Evolutionary conservation across 805 yeast species (phyloP).

Genomic region (Pichia californica): DNA sequence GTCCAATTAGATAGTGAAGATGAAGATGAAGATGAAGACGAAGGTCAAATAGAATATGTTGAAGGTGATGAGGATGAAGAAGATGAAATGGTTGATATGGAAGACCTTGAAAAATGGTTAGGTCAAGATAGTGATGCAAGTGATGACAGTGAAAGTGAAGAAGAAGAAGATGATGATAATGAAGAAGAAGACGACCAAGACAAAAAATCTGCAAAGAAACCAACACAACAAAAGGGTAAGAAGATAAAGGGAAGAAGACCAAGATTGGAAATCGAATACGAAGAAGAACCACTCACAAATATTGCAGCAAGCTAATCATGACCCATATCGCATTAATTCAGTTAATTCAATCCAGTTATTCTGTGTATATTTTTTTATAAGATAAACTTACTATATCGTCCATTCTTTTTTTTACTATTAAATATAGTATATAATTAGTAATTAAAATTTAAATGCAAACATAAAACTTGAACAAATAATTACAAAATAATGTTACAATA

Average conservation of each 20-base stretch:
- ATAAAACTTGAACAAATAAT: too few species aligned
- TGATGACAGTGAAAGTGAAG: not conserved
- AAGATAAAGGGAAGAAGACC: slow-evolving; percentile 63
- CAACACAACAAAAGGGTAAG: slow-evolving; percentile 35
- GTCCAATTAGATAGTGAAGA: slow-evolving; percentile 51
- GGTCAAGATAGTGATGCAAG: slow-evolving; percentile 29
- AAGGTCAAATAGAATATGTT: slow-evolving; percentile 81
- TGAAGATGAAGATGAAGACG: slow-evolving; percentile 51
- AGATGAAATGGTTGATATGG: slow-evolving; percentile 86
- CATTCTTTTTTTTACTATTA: too few species aligned
- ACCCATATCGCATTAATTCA: too few species aligned
- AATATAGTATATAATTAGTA: too few species aligned
- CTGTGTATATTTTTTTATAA: too few species aligned
- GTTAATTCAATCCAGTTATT: too few species aligned
- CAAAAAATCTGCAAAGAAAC: slow-evolving; percentile 25
- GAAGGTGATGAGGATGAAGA: slow-evolving; percentile 87
- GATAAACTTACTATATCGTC: too few species aligned
- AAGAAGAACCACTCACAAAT: slow-evolving; percentile 38
- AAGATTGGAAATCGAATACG: slow-evolving; percentile 63
- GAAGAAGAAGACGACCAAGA: slow-evolving; percentile 20
- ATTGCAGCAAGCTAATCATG: slow-evolving; percentile 17
- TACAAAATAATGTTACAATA: not conserved
- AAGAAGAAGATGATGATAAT: slow-evolving; percentile 30
- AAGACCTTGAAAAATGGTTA: slow-evolving; percentile 87
- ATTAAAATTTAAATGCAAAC: too few species aligned